A percentile compares a stretch with the other conserved stretches of the same genome.
These are phyloP conservation scores for Serendipita sp. DNA, from an alignment of 1,284 basidiomycete genomes.

Conservation along the genomic window DNA sequence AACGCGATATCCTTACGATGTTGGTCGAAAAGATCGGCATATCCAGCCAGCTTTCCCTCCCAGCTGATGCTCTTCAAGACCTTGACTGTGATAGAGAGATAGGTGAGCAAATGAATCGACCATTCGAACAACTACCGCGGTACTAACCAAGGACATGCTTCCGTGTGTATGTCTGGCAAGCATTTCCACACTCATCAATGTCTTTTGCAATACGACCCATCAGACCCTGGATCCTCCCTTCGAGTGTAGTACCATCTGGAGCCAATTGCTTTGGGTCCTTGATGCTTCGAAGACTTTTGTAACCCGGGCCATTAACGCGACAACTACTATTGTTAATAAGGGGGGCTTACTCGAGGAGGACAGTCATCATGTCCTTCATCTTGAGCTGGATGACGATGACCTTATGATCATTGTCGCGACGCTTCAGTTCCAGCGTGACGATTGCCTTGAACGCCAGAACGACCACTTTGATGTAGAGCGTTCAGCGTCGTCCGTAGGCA, in stretches of 20 bases:
- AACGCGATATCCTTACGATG: constrained; percentile 23
- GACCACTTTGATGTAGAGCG: neutral
- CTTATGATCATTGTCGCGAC: constrained; percentile 6
- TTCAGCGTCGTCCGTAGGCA: too few relatives aligned
- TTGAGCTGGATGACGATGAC: neutral
- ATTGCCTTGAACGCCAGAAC: constrained; percentile 6
- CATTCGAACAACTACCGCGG: too few relatives aligned
- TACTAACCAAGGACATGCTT: too few relatives aligned
- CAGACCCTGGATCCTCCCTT: too few relatives aligned
- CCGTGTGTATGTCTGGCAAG: too few relatives aligned
- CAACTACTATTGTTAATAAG: too few relatives aligned
- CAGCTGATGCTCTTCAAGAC: constrained; percentile 26
- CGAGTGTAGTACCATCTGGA: too few relatives aligned
- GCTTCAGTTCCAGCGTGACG: constrained; percentile 5
- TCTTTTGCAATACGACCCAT: too few relatives aligned
- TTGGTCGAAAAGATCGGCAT: constrained; percentile 21
- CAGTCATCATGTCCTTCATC: constrained; percentile 7
- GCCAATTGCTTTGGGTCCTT: too few relatives aligned
- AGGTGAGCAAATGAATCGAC: neutral
- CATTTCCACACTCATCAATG: too few relatives aligned
- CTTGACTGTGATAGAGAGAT: constrained; percentile 18
- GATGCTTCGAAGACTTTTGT: too few relatives aligned
- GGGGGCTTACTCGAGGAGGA: neutral
- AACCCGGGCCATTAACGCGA: too few relatives aligned
- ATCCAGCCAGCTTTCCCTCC: constrained; percentile 24